Conservation (phyloP, 768 basidiomycete genomes). For the Pholiota conissans region DNA sequence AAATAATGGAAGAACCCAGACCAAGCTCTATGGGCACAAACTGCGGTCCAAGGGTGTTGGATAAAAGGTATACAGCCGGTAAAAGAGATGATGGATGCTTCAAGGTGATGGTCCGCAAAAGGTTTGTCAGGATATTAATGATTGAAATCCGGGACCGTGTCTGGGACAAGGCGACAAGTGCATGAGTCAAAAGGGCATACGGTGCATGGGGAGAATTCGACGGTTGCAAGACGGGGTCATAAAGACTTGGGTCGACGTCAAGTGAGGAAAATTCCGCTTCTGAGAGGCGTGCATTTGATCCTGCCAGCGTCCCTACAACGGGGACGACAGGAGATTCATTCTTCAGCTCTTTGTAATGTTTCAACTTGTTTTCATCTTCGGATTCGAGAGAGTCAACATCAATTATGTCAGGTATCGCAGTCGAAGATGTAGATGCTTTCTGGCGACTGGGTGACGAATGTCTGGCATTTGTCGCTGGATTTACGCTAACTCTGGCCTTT, state of each 20-base stretch:
- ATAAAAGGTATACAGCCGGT: constrained; percentile 78
- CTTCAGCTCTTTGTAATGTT: neutral
- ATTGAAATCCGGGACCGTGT: constrained; percentile 78
- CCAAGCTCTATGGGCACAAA: constrained; percentile 74
- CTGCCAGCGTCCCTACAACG: neutral
- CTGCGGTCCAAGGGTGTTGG: constrained; percentile 76
- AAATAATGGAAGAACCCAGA: constrained; percentile 66
- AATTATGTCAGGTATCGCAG: constrained; percentile 12
- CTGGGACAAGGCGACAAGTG: constrained; percentile 56
- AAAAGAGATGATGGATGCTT: constrained; percentile 71
- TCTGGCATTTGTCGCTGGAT: neutral
- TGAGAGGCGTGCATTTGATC: neutral
- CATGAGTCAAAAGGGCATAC: constrained; percentile 70
- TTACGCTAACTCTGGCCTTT: constrained; percentile 13
- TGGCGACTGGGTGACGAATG: neutral
- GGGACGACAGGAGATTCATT: neutral
- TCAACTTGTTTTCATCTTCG: neutral
- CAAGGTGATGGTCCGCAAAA: constrained; percentile 64
- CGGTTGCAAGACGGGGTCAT: constrained; percentile 40
- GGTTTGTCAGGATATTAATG: constrained; percentile 69
- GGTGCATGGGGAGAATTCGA: constrained; percentile 51
- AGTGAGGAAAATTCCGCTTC: constrained; percentile 28
- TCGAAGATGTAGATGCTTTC: neutral
- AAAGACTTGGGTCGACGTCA: constrained; percentile 50
- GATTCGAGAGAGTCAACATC: constrained; percentile 23